These are phyloP conservation scores for Ogataea thermomethanolica DNA, from an alignment of 805 yeast genomes.

Conservation along the genomic window DNA sequence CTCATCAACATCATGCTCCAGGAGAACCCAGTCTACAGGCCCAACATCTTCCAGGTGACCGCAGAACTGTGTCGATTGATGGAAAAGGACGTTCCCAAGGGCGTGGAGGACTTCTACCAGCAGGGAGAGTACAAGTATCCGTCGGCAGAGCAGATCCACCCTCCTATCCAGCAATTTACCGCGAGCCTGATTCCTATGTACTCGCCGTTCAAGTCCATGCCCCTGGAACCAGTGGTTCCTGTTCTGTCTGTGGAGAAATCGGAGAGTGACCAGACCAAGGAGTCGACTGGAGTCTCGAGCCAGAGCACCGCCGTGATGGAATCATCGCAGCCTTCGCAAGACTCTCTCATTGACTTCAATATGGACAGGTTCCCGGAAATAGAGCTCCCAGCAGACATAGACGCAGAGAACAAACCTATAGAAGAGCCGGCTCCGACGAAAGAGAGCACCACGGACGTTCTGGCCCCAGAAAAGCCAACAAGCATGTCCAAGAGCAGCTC, in stretches of 20 bases:
- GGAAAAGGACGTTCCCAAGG: constrained; percentile 41
- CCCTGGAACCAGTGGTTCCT: constrained; percentile 40
- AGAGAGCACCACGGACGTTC: constrained; percentile 2
- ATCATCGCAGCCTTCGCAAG: constrained; percentile 6
- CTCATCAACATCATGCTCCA: constrained; percentile 76
- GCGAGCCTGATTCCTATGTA: constrained; percentile 30
- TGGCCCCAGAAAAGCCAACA: background rate
- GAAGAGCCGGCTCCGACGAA: constrained; percentile 14
- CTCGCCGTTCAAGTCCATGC: constrained; percentile 34
- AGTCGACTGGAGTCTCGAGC: background rate
- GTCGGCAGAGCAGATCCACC: constrained; percentile 25
- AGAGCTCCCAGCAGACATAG: background rate
- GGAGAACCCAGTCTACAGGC: constrained; percentile 78
- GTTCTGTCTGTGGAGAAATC: background rate
- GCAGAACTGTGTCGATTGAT: constrained; percentile 59
- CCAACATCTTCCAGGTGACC: constrained; percentile 80
- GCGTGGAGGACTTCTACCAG: constrained; percentile 34
- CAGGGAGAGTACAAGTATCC: constrained; percentile 31
- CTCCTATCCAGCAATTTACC: constrained; percentile 29
- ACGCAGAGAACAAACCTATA: background rate
- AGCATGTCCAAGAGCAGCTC: constrained; percentile 4
- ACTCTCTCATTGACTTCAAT: constrained; percentile 8
- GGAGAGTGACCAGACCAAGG: background rate
- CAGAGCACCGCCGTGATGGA: background rate
- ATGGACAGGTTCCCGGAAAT: constrained; percentile 10